These are phyloP conservation scores for Umbelopsis sp. DNA, from an alignment of 192 early-diverging fungal genomes.

Conservation along the genomic window DNA sequence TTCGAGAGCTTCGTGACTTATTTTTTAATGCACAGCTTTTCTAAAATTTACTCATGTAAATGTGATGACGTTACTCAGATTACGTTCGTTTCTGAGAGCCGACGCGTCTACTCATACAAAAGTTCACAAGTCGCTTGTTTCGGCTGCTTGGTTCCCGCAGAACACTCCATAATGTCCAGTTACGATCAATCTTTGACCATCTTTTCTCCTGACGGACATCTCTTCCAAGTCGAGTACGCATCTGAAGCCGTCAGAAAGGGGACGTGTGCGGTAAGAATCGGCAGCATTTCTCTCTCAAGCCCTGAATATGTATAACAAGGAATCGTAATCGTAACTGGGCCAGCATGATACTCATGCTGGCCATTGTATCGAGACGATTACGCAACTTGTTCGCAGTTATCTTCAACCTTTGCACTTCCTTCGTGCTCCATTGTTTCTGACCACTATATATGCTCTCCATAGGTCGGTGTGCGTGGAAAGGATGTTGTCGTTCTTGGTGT, in stretches of 20 bases:
- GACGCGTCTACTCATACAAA: background rate
- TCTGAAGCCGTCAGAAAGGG: constrained; percentile 97
- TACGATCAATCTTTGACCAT: constrained; percentile 91
- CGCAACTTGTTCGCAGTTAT: too few relatives aligned
- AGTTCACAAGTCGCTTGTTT: too few relatives aligned
- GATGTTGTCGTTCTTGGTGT: constrained; percentile 92
- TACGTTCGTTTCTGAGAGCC: constrained; percentile 11
- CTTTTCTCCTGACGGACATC: constrained; percentile 97
- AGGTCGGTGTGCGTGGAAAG: constrained; percentile 96
- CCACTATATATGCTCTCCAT: background rate
- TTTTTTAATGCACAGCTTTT: background rate
- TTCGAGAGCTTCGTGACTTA: constrained; percentile 8
- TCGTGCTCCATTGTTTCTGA: too few relatives aligned
- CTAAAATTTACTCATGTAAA: background rate
- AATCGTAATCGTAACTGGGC: too few relatives aligned
- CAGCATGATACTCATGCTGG: too few relatives aligned
- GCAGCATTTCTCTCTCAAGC: background rate
- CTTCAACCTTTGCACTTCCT: too few relatives aligned
- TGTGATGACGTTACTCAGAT: background rate
- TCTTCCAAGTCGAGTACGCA: constrained; percentile 99
- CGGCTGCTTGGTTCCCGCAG: background rate
- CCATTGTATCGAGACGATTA: too few relatives aligned
- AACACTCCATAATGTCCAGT: constrained; percentile 40
- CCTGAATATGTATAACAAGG: background rate
- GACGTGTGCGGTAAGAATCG: constrained; percentile 85